Base-by-base conservation (phyloP, 2,329 filamentous ascomycete species). In the Cercospora sesami region DNA sequence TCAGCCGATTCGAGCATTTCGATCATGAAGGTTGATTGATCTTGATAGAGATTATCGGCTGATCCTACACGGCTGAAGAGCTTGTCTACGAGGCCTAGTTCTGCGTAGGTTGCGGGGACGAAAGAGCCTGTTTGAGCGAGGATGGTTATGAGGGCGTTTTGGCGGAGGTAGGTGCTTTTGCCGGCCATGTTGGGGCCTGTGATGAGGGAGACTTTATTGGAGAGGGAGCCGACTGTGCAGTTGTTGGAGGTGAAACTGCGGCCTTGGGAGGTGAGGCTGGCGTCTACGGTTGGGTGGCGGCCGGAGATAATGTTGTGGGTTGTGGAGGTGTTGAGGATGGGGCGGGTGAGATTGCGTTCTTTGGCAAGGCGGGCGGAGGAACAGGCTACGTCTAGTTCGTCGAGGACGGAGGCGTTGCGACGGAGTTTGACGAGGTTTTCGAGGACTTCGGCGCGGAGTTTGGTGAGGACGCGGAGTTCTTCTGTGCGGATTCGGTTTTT, bases 11-110 rank as follows among this genome's bases (percentile, higher is more conserved):
- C 95, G 2, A 97, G 86, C 95, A 99, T 99, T 81, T 99, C 95
- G 1, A 98, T 93, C 95, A 99, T 98, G 80, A 99, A 99, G 0
- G 96, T 99, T 63, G 93, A 97, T 79, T 98, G 94, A 81, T 97
- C 91, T 61, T 89, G 88, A 81, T 91, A 97, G n/a, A 99, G 84
- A 78, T 97, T 94, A 79, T 99, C 96, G 1, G 94, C 95, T 0
- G 93, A 96, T 1, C 95, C 95, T 23, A 77, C 82, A 3, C 95
- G 91, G 77, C 91, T 95, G 82, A 96, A 98, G 64, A 99, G 90
- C 75, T 94, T 93, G 80, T 99, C 95, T n/a, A 97, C 93, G 53
- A 99, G 84, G 1, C 94, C 94, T 28, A 99, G 85, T 74, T 92
- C 89, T 3, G 93, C 94, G 78, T 92, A 91, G 26, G 90, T 87